These are phyloP conservation scores for Cronartium quercuum DNA, from an alignment of 1,284 basidiomycete genomes.

Conservation along the genomic window DNA sequence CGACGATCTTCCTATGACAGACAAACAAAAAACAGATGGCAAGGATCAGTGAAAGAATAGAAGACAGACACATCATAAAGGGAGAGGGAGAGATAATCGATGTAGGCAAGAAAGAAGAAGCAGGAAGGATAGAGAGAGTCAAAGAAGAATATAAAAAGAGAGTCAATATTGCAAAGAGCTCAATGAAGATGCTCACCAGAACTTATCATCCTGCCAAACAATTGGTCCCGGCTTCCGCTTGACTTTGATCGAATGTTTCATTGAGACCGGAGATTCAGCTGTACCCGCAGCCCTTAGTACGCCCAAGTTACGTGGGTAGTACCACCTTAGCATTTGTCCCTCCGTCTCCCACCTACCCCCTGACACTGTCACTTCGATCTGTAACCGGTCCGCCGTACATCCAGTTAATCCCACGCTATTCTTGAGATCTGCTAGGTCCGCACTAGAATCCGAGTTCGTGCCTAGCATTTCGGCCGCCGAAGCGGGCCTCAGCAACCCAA, in stretches of 20 bases:
- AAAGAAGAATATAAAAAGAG: too few species aligned
- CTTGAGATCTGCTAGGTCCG: background rate
- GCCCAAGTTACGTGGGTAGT: constrained; percentile 1
- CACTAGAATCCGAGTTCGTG: background rate
- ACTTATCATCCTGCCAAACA: background rate
- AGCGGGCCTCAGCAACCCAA: too few species aligned
- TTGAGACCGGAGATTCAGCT: background rate
- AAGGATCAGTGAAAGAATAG: background rate
- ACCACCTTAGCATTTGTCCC: constrained; percentile 19
- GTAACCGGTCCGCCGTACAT: constrained; percentile 2
- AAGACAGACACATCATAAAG: background rate
- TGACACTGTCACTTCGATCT: constrained; percentile 17
- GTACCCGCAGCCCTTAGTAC: background rate
- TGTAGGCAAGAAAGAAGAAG: background rate
- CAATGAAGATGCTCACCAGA: constrained; percentile 1
- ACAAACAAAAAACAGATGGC: background rate
- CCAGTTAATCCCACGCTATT: background rate
- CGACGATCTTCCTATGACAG: too few species aligned
- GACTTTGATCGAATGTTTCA: constrained; percentile 12
- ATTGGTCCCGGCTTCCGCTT: constrained; percentile 21
- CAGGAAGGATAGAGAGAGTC: background rate
- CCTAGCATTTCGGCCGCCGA: background rate
- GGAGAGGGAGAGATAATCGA: constrained; percentile 1
- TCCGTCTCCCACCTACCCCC: constrained; percentile 33
- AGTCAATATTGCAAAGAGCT: too few species aligned